Evolutionary conservation across 2,329 filamentous ascomycete genomes (phyloP), one percentile per base, ranked within the genome.

Genomic region (Venturiaceae sp.): DNA sequence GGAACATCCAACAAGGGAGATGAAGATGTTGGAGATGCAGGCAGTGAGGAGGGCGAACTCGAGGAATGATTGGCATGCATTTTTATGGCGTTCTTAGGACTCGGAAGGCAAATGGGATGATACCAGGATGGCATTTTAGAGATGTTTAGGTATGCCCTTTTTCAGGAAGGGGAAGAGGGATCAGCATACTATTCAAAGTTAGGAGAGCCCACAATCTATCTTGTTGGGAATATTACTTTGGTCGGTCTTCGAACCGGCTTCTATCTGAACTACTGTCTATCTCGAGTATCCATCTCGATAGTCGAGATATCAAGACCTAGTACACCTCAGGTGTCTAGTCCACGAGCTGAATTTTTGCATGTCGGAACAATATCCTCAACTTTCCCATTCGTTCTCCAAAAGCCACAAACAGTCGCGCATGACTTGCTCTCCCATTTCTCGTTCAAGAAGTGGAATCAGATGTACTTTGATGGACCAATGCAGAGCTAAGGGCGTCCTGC

Each of bases 41-140:
- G 65, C 21, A 73, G 71, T 55, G 71, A 74, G 59, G 71, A 74
- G 62, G 71, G 71, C 16, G 71, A 74, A 56, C 64, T 74, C 32
- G 71, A 72, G 61, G 71, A 72, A 59, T 73, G 44, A 57, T 26
- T 34, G 34, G 21, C 30, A 50, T 50, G 44, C 14, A 53, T 37
- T 3, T 28, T 23, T 3, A 14, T 53, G 52, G 52, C 52, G 52
- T 53, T 53, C n/a, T 53, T 16, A 14, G 32, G 52, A 28, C 7
- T 14, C 14, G 32, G 52, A 36, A n/a, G n/a, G n/a, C n/a, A n/a
- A n/a, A n/a, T n/a, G 33, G 28, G 28, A 53, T 53, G 52, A 53
- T 53, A 53, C 52, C 52, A 53, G 30, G 44, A 34, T 13, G 32
- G 52, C 32, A 23, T 53, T 36, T 34, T 21, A 53, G 7, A 21